These are phyloP conservation scores for Sporothrix dimorphospora DNA, from an alignment of 2,329 filamentous ascomycete species.

Conservation along the genomic window DNA sequence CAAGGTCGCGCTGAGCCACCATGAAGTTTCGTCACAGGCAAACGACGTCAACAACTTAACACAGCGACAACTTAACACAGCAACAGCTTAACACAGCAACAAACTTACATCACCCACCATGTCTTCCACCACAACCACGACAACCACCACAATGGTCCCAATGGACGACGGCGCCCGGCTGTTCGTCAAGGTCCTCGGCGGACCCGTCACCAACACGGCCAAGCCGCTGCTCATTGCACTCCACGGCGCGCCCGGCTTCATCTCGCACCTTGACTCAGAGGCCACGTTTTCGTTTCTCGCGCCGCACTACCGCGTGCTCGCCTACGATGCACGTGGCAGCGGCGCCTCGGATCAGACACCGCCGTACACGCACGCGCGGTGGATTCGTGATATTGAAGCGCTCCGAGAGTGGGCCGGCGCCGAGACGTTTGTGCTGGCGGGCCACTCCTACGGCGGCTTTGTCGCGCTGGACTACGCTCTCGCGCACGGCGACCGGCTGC, in stretches of 20 bases:
- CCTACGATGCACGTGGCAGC: conserved; percentile 14
- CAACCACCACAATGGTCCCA: neutral
- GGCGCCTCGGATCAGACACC: conserved; percentile 1
- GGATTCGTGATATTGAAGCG: neutral
- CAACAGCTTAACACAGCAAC: too few relatives aligned
- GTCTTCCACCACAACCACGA: neutral
- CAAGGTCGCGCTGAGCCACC: neutral
- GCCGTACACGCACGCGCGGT: conserved; percentile 6
- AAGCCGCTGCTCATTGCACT: conserved; percentile 7
- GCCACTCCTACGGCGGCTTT: conserved; percentile 3
- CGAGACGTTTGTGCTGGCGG: conserved; percentile 8
- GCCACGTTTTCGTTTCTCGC: neutral
- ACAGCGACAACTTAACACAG: too few relatives aligned
- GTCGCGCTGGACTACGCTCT: neutral
- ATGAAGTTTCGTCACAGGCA: neutral
- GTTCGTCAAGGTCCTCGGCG: conserved; percentile 14
- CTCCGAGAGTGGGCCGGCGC: neutral
- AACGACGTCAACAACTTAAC: neutral
- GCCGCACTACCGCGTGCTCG: neutral
- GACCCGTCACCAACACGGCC: neutral
- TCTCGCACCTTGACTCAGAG: neutral
- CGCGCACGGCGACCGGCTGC: neutral
- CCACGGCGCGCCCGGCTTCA: conserved; percentile 1
- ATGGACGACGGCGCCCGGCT: conserved; percentile 15
- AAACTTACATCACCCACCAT: neutral